phyloP scores from a whole-genome alignment of 106 monocot genomes.

The Posidonia australis region DNA sequence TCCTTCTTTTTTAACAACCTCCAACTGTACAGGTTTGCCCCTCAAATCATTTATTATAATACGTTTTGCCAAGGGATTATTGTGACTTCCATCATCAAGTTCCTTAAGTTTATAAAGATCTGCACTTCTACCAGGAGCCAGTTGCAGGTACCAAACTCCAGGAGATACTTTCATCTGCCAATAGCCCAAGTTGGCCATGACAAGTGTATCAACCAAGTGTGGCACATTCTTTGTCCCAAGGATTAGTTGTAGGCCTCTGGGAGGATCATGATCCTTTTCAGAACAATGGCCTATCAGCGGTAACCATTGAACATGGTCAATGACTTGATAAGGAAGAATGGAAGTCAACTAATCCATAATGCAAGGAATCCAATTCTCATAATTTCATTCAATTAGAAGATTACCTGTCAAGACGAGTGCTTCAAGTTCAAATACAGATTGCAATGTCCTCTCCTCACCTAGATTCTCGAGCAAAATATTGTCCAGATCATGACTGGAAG shows the following conservation, averaged over 20 bases:
- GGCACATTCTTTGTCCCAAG: constrained; percentile 68
- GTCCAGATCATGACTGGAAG: constrained; percentile 83
- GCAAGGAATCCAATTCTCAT: neutral
- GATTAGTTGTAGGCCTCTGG: constrained; percentile 91
- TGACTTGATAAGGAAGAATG: neutral
- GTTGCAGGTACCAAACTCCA: constrained; percentile 83
- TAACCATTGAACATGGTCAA: neutral
- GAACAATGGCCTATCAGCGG: constrained; percentile 67
- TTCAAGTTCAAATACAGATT: constrained; percentile 98
- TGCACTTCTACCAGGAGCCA: constrained; percentile 88
- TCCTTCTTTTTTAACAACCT: constrained; percentile 67
- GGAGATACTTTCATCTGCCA: constrained; percentile 99
- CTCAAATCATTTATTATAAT: constrained; percentile 80
- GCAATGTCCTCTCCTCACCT: constrained; percentile 66
- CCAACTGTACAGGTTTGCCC: constrained; percentile 75
- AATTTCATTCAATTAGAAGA: neutral
- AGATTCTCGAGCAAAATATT: constrained; percentile 94
- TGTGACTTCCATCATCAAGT: constrained; percentile 19
- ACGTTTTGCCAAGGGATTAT: constrained; percentile 30
- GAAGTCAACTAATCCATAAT: neutral
- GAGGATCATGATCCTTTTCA: constrained; percentile 91
- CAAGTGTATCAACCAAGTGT: constrained; percentile 89
- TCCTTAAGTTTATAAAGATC: constrained; percentile 70
- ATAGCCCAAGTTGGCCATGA: constrained; percentile 97
- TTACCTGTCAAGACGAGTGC: constrained; percentile 89